phyloP scores from a whole-genome alignment of 2,329 filamentous ascomycete genomes.

The Fusarium torreyae region DNA sequence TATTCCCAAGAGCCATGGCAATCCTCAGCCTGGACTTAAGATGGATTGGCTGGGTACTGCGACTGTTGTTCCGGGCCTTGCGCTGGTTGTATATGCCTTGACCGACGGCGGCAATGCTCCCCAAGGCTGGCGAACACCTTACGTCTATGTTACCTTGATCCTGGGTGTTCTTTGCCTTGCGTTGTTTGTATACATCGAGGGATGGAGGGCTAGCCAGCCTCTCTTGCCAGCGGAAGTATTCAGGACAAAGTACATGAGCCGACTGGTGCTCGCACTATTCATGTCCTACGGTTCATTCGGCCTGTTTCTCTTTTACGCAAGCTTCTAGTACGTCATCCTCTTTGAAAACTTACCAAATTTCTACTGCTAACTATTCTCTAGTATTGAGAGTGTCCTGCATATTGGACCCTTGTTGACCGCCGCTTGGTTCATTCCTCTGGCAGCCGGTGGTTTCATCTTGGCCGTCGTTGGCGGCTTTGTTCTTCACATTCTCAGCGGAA shows the following conservation, averaged over 20 bases:
- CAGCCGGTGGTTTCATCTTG: conserved; percentile 76
- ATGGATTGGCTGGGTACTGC: conserved; percentile 80
- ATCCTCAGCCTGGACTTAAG: conserved; percentile 44
- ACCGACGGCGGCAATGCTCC: conserved; percentile 80
- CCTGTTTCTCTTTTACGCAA: conserved; percentile 78
- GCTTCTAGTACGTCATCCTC: conserved; percentile 69
- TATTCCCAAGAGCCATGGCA: conserved; percentile 56
- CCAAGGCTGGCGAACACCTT: conserved; percentile 79
- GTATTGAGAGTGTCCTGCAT: conserved; percentile 72
- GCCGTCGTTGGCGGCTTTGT: conserved; percentile 74
- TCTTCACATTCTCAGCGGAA: conserved; percentile 76
- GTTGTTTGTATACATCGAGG: conserved; percentile 78
- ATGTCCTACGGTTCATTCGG: conserved; percentile 79
- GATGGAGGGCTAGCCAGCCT: conserved; percentile 77
- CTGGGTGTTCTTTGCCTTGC: conserved; percentile 73
- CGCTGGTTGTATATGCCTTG: conserved; percentile 81
- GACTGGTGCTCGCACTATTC: conserved; percentile 72
- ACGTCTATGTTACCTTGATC: conserved; percentile 76
- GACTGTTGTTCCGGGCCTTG: conserved; percentile 74
- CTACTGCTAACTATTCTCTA: conserved; percentile 45
- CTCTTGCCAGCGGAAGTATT: conserved; percentile 81
- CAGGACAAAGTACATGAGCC: conserved; percentile 76
- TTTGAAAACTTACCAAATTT: accelerated
- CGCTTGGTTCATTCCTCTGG: conserved; percentile 79
- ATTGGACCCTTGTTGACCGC: conserved; percentile 74